Evolutionary conservation across 1,139 yeast genomes (phyloP).

Genomic region (Pichia inconspicua): DNA sequence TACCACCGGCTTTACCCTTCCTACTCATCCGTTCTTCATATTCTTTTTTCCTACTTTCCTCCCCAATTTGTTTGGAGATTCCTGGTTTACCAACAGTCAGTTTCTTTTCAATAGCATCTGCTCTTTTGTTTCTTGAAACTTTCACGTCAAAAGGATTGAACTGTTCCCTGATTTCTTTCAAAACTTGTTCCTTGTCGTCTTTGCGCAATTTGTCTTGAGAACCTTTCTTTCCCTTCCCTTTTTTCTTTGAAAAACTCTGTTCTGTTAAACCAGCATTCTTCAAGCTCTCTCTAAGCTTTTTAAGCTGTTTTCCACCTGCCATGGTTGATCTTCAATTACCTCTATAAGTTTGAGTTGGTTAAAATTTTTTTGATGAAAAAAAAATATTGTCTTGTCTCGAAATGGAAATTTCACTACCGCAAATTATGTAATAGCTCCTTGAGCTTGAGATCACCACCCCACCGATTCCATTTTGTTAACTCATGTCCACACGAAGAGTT

Average conservation of each 20-base stretch:
- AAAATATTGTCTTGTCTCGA: background rate
- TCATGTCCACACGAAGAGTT: conserved; percentile 40
- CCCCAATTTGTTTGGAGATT: conserved; percentile 68
- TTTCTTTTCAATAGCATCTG: conserved; percentile 48
- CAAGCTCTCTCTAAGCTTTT: conserved; percentile 69
- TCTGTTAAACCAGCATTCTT: conserved; percentile 78
- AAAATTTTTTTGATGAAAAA: background rate
- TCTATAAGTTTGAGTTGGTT: background rate
- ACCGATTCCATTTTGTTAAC: conserved; percentile 81
- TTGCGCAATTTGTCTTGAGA: conserved; percentile 63
- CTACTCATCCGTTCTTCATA: conserved; percentile 55
- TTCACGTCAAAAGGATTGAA: conserved; percentile 88
- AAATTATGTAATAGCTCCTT: too few species aligned
- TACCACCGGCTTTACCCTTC: conserved; percentile 68
- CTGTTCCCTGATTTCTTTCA: conserved; percentile 62
- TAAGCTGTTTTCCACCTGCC: conserved; percentile 83
- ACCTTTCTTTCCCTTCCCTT: conserved; percentile 34
- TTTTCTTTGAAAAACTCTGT: conserved; percentile 53
- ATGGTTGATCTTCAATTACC: conserved; percentile 28
- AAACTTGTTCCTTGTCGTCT: conserved; percentile 51
- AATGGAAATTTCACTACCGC: conserved; percentile 25
- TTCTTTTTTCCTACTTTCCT: conserved; percentile 61
- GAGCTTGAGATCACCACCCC: conserved; percentile 56
- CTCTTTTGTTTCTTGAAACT: conserved; percentile 60
- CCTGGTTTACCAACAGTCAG: conserved; percentile 66